Evolutionary conservation across 2,329 filamentous ascomycete genomes (phyloP).

Genomic region (Sclerotinia spermophila): DNA sequence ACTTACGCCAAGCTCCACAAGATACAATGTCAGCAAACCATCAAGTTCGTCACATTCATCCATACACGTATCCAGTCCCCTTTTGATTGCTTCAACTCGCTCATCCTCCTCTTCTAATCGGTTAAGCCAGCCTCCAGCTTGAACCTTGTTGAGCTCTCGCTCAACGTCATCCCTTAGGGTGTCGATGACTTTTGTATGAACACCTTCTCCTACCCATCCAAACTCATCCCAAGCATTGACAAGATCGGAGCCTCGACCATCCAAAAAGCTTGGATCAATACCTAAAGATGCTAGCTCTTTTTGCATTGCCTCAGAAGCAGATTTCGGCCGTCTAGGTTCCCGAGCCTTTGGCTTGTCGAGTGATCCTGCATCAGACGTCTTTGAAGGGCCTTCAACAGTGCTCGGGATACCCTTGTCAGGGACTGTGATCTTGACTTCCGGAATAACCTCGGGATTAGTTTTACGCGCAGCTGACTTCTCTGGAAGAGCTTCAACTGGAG

Average conservation of each 20-base stretch:
- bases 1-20: conserved; percentile 84
- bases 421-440: conserved; percentile 57
- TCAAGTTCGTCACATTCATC: conserved; percentile 95
- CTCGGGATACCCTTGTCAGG: conserved; percentile 43
- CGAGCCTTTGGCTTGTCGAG: conserved; percentile 32
- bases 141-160: conserved; percentile 82
- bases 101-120: conserved; percentile 85
- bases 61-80: conserved; percentile 83
- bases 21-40: conserved; percentile 88
- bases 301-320: conserved; percentile 36
- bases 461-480: conserved; percentile 30
- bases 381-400: conserved; percentile 41
- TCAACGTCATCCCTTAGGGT: conserved; percentile 79
- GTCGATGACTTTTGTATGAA: conserved; percentile 71
- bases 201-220: conserved; percentile 78
- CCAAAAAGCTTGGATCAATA: conserved; percentile 72
- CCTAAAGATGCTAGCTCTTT: conserved; percentile 51
- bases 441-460: conserved; percentile 41
- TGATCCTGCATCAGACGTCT: conserved; percentile 38
- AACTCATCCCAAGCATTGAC: conserved; percentile 80
- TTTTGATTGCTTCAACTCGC: conserved; percentile 80
- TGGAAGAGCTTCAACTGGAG: not conserved
- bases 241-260: conserved; percentile 74
- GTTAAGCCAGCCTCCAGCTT: conserved; percentile 88
- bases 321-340: conserved; percentile 34